Evolutionary conservation across 2,329 filamentous ascomycete species (phyloP).

Genomic region (Pleurostoma richardsiae): DNA sequence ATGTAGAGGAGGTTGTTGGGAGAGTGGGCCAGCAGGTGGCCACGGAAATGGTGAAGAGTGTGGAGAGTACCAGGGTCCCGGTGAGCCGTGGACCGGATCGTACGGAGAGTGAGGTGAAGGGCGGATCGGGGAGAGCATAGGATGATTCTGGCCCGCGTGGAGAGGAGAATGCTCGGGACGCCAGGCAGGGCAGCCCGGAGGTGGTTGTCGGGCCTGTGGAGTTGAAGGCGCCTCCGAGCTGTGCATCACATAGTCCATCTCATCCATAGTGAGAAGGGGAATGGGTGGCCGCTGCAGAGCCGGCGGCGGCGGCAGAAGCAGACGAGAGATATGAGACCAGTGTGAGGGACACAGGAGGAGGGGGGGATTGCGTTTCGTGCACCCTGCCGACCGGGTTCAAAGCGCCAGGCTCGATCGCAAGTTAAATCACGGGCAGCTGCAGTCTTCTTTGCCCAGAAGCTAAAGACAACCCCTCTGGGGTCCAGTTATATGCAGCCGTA

Average conservation of each 20-base stretch:
- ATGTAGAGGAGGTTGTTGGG: neutral
- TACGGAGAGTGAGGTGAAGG: neutral
- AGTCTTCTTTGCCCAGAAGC: neutral
- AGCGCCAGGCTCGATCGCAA: neutral
- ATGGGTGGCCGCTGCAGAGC: neutral
- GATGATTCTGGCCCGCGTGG: neutral
- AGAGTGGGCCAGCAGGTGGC: neutral
- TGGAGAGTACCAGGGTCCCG: neutral
- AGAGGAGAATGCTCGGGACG: conserved; percentile 3
- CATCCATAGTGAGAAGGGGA: conserved; percentile 1
- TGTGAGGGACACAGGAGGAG: neutral
- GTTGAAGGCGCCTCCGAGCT: conserved; percentile 9
- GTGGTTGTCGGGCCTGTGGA: conserved; percentile 3
- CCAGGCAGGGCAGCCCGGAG: conserved; percentile 6
- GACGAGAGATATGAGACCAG: neutral
- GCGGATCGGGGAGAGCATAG: conserved; percentile 4
- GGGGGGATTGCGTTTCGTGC: neutral
- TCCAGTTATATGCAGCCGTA: no score
- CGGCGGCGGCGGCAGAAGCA: neutral
- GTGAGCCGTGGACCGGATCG: neutral
- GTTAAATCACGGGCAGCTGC: neutral
- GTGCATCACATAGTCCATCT: conserved; percentile 26
- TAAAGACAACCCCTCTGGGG: neutral
- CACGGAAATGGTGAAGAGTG: neutral
- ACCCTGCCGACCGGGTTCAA: neutral